Evolutionary conservation across 495 filamentous ascomycete genomes (phyloP).

Genomic region (Tuber magnatum): DNA sequence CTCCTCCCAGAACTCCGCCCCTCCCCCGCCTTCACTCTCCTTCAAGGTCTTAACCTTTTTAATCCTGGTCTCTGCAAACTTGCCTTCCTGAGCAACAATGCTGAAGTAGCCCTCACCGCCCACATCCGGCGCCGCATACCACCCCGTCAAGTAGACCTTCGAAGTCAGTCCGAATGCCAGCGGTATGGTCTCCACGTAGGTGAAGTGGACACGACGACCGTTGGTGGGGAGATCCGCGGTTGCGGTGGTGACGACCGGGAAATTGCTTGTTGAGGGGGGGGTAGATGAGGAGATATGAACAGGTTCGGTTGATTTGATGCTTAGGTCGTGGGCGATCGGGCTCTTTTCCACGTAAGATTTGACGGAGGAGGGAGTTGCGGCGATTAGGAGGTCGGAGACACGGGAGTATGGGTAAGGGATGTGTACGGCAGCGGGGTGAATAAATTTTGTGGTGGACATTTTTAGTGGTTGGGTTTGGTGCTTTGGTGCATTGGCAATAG

Average conservation of each 20-base stretch:
- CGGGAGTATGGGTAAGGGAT: neutral
- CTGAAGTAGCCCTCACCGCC: constrained; percentile 1
- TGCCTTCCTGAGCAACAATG: constrained; percentile 3
- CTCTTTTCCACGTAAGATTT: neutral
- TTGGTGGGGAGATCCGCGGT: constrained; percentile 2
- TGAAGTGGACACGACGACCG: constrained; percentile 9
- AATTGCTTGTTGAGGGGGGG: neutral
- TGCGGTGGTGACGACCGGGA: neutral
- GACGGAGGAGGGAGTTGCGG: constrained; percentile 1
- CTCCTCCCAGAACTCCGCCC: constrained; percentile 1
- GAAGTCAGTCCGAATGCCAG: constrained; percentile 5
- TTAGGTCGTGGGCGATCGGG: neutral
- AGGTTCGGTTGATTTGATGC: constrained; percentile 5
- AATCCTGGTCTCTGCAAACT: neutral
- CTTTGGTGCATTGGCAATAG: too few relatives aligned
- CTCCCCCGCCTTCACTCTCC: constrained; percentile 2
- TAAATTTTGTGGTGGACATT: neutral
- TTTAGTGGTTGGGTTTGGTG: too few relatives aligned
- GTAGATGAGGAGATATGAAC: constrained; percentile 12
- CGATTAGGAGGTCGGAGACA: constrained; percentile 8
- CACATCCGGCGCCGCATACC: constrained; percentile 13
- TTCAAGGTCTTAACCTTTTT: constrained; percentile 7
- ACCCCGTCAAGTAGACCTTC: constrained; percentile 4
- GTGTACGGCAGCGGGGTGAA: neutral
- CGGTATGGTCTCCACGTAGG: constrained; percentile 10